Conservation (phyloP, 257 asterid genomes). For the Primulina eburnea region DNA sequence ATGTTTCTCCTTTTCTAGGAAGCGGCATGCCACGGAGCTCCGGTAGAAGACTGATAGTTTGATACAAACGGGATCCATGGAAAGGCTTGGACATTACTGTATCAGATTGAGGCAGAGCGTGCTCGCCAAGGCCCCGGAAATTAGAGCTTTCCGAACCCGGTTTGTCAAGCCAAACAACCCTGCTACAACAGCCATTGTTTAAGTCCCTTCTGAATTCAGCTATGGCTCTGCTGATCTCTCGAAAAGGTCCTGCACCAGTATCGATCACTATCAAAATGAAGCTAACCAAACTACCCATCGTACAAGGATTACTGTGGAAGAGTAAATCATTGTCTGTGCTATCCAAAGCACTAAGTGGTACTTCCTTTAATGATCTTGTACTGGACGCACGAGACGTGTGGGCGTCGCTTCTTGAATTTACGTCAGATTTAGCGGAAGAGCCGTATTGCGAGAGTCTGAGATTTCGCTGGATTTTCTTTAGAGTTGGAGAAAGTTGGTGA, state of each 20-base stretch:
- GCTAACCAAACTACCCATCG: not conserved
- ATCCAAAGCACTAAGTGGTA: constrained; percentile 49
- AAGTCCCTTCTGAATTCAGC: constrained; percentile 59
- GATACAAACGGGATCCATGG: constrained; percentile 69
- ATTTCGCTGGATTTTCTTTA: constrained; percentile 40
- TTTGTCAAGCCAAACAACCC: constrained; percentile 65
- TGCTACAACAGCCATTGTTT: constrained; percentile 23
- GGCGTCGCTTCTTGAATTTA: constrained; percentile 28
- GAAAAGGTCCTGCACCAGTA: constrained; percentile 38
- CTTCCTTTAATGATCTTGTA: constrained; percentile 33
- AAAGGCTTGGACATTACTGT: constrained; percentile 55
- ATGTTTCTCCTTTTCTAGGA: constrained; percentile 21
- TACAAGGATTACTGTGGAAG: constrained; percentile 19
- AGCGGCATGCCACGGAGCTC: constrained; percentile 41
- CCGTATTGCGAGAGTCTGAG: constrained; percentile 15
- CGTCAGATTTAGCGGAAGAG: constrained; percentile 29
- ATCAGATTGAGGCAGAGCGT: constrained; percentile 50
- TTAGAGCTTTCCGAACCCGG: constrained; percentile 20
- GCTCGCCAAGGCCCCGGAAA: constrained; percentile 40
- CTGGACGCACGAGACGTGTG: constrained; percentile 29
- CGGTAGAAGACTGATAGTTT: constrained; percentile 47
- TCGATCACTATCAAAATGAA: constrained; percentile 53
- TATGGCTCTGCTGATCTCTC: constrained; percentile 42
- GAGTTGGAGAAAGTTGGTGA: constrained; percentile 40
- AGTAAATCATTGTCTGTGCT: constrained; percentile 29